Evolutionary conservation across 371 early-diverging fungal genomes (phyloP).

Genomic region (Mortierella sp.): DNA sequence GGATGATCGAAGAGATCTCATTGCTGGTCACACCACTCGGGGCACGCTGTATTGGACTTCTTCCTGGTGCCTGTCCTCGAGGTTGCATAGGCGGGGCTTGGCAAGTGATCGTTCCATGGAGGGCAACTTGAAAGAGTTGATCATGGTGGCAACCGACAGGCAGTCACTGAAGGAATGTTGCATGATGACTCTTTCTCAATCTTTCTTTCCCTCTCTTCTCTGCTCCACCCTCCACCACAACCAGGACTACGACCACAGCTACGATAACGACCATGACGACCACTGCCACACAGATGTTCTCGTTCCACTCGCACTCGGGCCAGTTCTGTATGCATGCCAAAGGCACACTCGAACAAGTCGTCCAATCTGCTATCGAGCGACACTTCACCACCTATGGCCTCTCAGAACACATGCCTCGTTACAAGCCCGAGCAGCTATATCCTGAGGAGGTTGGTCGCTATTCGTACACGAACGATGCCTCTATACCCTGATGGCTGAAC

Average conservation of each 20-base stretch:
- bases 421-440: slow-evolving; percentile 72
- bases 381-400: slow-evolving; percentile 77
- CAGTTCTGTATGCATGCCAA: slow-evolving; percentile 87
- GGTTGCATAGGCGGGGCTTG: too few relatives aligned
- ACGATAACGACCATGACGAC: slow-evolving; percentile 2
- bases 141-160: too few relatives aligned
- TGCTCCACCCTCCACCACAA: background rate
- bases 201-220: background rate
- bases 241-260: background rate
- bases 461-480: too few relatives aligned
- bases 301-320: slow-evolving; percentile 87
- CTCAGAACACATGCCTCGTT: slow-evolving; percentile 88
- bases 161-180: background rate
- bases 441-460: slow-evolving; percentile 90
- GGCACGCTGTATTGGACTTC: too few relatives aligned
- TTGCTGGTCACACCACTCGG: too few relatives aligned
- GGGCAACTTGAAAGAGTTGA: too few relatives aligned
- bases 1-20: too few relatives aligned
- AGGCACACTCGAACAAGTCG: slow-evolving; percentile 79
- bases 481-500: too few relatives aligned
- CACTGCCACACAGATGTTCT: slow-evolving; percentile 74
- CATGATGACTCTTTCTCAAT: background rate
- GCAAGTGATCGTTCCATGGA: too few relatives aligned
- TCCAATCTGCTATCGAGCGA: slow-evolving; percentile 73
- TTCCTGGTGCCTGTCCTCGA: too few relatives aligned